phyloP scores from a whole-genome alignment of 2,329 filamentous ascomycete genomes.

The Coleophoma eucalyptorum region DNA sequence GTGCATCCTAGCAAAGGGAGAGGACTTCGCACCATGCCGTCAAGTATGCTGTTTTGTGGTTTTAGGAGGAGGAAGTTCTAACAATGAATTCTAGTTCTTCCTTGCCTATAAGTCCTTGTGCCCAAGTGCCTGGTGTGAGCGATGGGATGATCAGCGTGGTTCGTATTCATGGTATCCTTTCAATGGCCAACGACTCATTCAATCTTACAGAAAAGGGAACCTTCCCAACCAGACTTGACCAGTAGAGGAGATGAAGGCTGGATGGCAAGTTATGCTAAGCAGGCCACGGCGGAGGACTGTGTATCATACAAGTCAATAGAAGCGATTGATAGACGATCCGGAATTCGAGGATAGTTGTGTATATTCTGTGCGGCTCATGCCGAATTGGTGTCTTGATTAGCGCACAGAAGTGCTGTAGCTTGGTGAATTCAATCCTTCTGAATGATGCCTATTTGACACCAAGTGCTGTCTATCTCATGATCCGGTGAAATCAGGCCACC shows the following conservation, averaged over 20 bases:
- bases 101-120: conserved; percentile 96
- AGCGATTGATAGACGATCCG: conserved; percentile 20
- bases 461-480: too few relatives aligned
- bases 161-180: conserved; percentile 32
- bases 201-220: conserved; percentile 55
- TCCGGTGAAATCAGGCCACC: too few relatives aligned
- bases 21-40: conserved; percentile 95
- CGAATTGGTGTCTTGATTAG: too few relatives aligned
- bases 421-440: too few relatives aligned
- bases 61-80: conserved; percentile 39
- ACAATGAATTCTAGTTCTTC: conserved; percentile 66
- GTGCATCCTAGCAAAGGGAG: conserved; percentile 97
- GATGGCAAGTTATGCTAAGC: not conserved
- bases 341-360: not conserved
- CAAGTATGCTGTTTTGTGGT: conserved; percentile 59
- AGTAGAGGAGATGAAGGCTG: conserved; percentile 20
- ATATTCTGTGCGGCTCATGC: too few relatives aligned
- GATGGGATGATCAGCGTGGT: conserved; percentile 98
- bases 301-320: conserved; percentile 25
- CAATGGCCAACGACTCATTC: conserved; percentile 10
- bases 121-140: conserved; percentile 87
- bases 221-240: conserved; percentile 64
- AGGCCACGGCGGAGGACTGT: conserved; percentile 16
- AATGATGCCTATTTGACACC: too few relatives aligned
- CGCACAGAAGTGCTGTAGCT: too few relatives aligned